Percentiles rank a stretch among this genome's conserved stretches.
phyloP scores from a whole-genome alignment of 2,329 filamentous ascomycete genomes.

The Blastomyces percursus region DNA sequence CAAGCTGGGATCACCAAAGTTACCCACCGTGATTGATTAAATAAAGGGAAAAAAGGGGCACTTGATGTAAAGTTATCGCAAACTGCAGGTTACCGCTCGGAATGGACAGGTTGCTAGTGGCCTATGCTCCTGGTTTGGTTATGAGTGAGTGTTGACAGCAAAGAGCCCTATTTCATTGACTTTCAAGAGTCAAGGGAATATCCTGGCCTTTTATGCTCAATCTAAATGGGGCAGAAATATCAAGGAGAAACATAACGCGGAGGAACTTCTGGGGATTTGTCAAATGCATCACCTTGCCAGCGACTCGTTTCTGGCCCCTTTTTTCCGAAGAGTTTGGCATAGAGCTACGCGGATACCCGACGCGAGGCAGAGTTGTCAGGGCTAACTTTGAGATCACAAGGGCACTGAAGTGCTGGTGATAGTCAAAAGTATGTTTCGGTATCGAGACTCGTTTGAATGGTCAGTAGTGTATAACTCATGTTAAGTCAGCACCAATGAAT shows the following conservation, averaged over 20 bases:
- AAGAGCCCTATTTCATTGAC: background rate
- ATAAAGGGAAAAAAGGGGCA: background rate
- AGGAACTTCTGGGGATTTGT: background rate
- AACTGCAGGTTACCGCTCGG: background rate
- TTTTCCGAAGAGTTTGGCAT: background rate
- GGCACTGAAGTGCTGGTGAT: background rate
- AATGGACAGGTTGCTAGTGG: background rate
- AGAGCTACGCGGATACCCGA: constrained; percentile 12
- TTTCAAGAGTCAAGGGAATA: background rate
- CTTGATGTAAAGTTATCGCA: background rate
- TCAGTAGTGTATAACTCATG: background rate
- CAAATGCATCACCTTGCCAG: background rate
- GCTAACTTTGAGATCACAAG: constrained; percentile 6
- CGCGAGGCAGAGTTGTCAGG: background rate
- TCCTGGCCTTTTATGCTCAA: background rate
- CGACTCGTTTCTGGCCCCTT: background rate
- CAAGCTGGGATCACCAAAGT: no score
- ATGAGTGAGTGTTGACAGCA: background rate
- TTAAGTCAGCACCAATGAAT: background rate
- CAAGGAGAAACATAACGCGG: background rate
- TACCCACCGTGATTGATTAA: background rate
- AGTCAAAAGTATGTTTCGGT: background rate
- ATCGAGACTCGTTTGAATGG: background rate
- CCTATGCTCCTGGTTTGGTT: no score
- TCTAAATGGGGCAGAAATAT: background rate